A percentile compares a stretch with the other conserved stretches of the same genome.
Conservation (phyloP, 257 asterid species). For the Solanum tacnaense region DNA sequence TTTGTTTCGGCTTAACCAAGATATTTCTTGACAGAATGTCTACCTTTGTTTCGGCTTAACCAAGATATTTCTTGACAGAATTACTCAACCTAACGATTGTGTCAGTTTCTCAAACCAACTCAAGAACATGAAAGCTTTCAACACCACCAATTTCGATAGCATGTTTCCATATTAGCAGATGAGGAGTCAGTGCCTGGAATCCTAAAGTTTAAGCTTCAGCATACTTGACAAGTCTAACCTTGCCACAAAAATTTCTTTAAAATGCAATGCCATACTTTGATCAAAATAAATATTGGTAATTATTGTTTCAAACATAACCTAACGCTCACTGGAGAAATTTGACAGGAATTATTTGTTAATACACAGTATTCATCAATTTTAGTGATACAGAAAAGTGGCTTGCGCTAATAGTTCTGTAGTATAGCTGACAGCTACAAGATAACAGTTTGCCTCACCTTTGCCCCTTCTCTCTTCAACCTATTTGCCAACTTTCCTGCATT, state of each 20-base stretch:
- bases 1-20: not conserved
- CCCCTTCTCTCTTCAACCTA: slow-evolving; percentile 85
- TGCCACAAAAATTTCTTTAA: not conserved
- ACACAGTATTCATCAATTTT: not conserved
- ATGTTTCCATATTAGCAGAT: not conserved
- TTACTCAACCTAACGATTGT: not conserved
- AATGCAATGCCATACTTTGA: not conserved
- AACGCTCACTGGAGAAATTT: not conserved
- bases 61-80: not conserved
- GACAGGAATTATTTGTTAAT: not conserved
- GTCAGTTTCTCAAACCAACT: not conserved
- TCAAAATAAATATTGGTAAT: not conserved
- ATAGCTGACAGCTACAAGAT: not conserved
- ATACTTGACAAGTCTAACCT: not conserved
- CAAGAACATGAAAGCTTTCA: not conserved
- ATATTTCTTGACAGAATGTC: not conserved
- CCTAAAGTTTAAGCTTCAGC: not conserved
- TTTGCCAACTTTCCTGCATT: slow-evolving; percentile 83
- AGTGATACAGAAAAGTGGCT: not conserved
- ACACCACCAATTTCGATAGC: not conserved
- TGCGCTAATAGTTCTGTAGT: not conserved
- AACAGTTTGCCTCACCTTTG: slow-evolving; percentile 47
- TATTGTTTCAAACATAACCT: not conserved
- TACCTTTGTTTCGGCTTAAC: not conserved
- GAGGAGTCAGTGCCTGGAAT: not conserved